Conservation (phyloP, 2,329 filamentous ascomycete genomes). For the Ophiostoma sp. region DNA sequence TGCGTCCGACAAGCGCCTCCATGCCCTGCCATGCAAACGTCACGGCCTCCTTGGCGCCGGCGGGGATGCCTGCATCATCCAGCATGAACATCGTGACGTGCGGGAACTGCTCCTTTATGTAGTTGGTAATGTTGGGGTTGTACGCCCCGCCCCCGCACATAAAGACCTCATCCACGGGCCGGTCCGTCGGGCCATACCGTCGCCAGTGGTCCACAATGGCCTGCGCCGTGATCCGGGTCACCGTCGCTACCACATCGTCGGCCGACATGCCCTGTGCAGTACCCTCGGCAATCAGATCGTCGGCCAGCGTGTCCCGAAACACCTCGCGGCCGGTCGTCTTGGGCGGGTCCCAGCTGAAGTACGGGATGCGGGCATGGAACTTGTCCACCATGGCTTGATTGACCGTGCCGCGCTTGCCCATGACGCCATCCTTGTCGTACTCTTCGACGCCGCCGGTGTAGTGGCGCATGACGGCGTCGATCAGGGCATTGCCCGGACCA, state of each 20-base stretch:
- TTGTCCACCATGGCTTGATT: constrained; percentile 48
- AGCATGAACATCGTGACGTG: constrained; percentile 48
- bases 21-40: constrained; percentile 58
- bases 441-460: constrained; percentile 46
- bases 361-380: constrained; percentile 43
- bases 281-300: constrained; percentile 46
- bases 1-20: constrained; percentile 52
- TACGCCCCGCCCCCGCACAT: constrained; percentile 56
- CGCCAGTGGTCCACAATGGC: constrained; percentile 48
- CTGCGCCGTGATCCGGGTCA: constrained; percentile 55
- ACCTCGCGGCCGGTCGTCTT: constrained; percentile 56
- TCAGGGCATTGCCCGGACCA: constrained; percentile 52
- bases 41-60: constrained; percentile 53
- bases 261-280: constrained; percentile 40
- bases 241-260: constrained; percentile 52
- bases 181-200: constrained; percentile 43
- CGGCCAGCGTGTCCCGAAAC: constrained; percentile 55
- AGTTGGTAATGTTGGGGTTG: constrained; percentile 52
- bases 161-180: constrained; percentile 46
- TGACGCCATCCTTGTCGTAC: constrained; percentile 48
- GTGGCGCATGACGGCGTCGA: constrained; percentile 51
- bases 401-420: constrained; percentile 45
- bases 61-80: constrained; percentile 53
- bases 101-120: constrained; percentile 46
- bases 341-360: constrained; percentile 47